phyloP scores from a whole-genome alignment of 1,284 basidiomycete genomes.

The Pyrrhoderma noxium region DNA sequence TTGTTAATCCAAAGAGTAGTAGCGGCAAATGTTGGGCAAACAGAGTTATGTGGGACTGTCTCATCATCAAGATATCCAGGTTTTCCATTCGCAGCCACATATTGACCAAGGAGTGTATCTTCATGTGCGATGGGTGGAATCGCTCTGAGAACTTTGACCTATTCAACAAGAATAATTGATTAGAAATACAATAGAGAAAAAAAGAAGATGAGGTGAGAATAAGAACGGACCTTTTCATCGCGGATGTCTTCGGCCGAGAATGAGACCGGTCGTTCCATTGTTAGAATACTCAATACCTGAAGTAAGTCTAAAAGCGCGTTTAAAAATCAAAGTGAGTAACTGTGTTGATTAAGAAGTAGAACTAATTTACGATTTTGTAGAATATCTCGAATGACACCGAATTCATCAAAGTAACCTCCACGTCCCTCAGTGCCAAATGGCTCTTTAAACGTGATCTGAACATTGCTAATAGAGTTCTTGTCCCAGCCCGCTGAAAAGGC shows the following conservation, averaged over 20 bases:
- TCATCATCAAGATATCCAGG: slow-evolving; percentile 96
- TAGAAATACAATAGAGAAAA: not conserved
- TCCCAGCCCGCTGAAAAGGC: slow-evolving; percentile 86
- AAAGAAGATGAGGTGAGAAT: not conserved
- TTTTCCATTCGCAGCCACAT: slow-evolving; percentile 81
- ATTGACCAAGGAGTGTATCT: slow-evolving; percentile 89
- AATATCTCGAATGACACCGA: slow-evolving; percentile 94
- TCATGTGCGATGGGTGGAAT: slow-evolving; percentile 75
- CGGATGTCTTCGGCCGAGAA: slow-evolving; percentile 95
- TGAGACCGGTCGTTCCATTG: slow-evolving; percentile 97
- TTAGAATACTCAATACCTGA: slow-evolving; percentile 86
- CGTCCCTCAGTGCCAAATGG: slow-evolving; percentile 95
- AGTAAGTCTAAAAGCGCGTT: slow-evolving; percentile 60
- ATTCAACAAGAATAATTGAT: not conserved
- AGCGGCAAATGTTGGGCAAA: slow-evolving; percentile 90
- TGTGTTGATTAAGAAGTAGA: slow-evolving; percentile 10
- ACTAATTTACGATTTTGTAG: slow-evolving; percentile 85
- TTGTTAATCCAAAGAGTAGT: slow-evolving; percentile 87
- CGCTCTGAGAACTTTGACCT: slow-evolving; percentile 91
- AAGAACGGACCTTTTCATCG: slow-evolving; percentile 79
- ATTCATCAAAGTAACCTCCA: slow-evolving; percentile 97
- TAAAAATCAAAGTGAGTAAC: slow-evolving; percentile 5
- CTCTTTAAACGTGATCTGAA: slow-evolving; percentile 98
- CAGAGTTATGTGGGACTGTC: slow-evolving; percentile 86
- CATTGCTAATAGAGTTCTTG: slow-evolving; percentile 89